Evolutionary conservation across 148 eudicot species (phyloP).

Genomic region (Silene conica): DNA sequence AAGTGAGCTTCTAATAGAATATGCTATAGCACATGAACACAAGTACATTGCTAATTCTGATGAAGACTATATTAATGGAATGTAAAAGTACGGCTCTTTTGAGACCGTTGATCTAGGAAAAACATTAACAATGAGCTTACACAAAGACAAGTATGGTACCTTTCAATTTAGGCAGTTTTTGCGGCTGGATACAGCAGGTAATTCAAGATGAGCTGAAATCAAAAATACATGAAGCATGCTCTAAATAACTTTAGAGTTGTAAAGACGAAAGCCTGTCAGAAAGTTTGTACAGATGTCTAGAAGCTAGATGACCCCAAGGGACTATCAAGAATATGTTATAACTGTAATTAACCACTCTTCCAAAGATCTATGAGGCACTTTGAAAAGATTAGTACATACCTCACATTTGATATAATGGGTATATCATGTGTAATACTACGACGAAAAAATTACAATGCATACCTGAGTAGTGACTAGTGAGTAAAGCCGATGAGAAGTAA

Average conservation of each 20-base stretch:
- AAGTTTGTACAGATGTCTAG: conserved; percentile 10
- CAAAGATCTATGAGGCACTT: background rate
- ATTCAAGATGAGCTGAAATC: conserved; percentile 5
- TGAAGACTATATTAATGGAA: conserved; percentile 1
- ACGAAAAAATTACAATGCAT: background rate
- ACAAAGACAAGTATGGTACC: conserved; percentile 1
- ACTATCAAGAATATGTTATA: background rate
- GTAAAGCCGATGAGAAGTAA: background rate
- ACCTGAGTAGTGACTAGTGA: background rate
- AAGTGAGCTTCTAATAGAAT: conserved; percentile 5
- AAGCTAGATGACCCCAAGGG: conserved; percentile 3
- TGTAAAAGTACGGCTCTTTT: background rate
- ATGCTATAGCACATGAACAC: conserved; percentile 11
- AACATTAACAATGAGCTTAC: background rate
- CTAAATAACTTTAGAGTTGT: conserved; percentile 11
- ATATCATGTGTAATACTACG: background rate
- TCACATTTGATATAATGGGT: background rate
- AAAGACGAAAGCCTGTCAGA: conserved; percentile 17
- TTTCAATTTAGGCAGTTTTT: conserved; percentile 13
- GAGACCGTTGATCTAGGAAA: conserved; percentile 3
- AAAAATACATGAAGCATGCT: conserved; percentile 7
- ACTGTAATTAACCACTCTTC: background rate
- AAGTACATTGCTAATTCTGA: conserved; percentile 16
- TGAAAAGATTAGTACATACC: background rate
- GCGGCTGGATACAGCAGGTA: conserved; percentile 22